These are phyloP conservation scores for Plasmodium knowlesi DNA, from an alignment of 169 alveolate genomes.

Conservation along the genomic window DNA sequence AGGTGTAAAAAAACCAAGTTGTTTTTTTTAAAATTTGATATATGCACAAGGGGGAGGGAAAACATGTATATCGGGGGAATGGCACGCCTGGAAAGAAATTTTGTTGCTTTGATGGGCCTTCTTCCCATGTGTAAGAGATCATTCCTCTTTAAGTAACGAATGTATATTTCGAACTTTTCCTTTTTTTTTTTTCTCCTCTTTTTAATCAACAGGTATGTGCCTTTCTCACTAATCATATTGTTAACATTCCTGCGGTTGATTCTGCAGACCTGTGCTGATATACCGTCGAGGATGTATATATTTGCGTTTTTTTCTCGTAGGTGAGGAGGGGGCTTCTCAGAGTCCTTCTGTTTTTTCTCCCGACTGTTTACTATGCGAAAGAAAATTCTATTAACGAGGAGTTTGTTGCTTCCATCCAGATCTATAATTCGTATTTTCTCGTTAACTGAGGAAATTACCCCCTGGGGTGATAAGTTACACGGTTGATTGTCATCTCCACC, in stretches of 20 bases:
- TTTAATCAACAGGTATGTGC: constrained; percentile 24
- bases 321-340: neutral
- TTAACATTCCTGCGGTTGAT: constrained; percentile 5
- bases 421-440: neutral
- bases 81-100: constrained; percentile 22
- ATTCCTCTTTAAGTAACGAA: constrained; percentile 45
- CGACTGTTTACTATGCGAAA: neutral
- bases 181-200: constrained; percentile 61
- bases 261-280: constrained; percentile 32
- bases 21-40: constrained; percentile 31
- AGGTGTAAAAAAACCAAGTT: constrained; percentile 35
- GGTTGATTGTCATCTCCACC: neutral
- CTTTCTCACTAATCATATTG: neutral
- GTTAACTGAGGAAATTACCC: neutral
- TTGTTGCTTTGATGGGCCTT: constrained; percentile 36
- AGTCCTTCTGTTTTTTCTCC: neutral
- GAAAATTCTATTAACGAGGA: neutral
- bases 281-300: constrained; percentile 7
- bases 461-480: neutral
- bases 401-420: constrained; percentile 4
- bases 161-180: constrained; percentile 58
- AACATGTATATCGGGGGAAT: constrained; percentile 47
- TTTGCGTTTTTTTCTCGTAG: constrained; percentile 22
- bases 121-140: constrained; percentile 17
- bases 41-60: constrained; percentile 41